Evolutionary conservation across 2,329 filamentous ascomycete species (phyloP).

Genomic region (Pezicula carpinea): DNA sequence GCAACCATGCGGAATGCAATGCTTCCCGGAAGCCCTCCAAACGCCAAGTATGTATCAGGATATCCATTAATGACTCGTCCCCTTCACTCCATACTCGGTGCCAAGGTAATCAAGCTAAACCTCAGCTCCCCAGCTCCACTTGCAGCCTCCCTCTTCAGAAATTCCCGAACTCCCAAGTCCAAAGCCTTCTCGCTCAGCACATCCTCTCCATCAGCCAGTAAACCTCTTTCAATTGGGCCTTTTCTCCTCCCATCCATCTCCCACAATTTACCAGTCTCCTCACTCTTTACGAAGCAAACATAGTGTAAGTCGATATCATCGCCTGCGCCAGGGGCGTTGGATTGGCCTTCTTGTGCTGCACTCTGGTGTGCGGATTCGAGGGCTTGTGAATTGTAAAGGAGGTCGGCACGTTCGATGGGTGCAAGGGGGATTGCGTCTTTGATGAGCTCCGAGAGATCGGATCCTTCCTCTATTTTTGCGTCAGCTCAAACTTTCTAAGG

Average conservation of each 20-base stretch:
- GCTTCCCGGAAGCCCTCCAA: no score
- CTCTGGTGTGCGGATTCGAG: constrained; percentile 76
- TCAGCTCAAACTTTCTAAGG: constrained; percentile 62
- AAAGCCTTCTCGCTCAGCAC: constrained; percentile 73
- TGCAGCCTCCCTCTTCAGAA: constrained; percentile 23
- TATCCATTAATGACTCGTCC: no score
- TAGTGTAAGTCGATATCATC: constrained; percentile 89
- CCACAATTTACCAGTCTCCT: constrained; percentile 61
- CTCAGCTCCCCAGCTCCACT: constrained; percentile 22
- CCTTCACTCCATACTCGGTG: constrained; percentile 18
- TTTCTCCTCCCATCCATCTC: constrained; percentile 68
- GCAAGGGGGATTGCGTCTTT: constrained; percentile 64
- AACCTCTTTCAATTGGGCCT: constrained; percentile 43
- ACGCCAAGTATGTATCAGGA: no score
- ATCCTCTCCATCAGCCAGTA: constrained; percentile 57
- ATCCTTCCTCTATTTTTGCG: constrained; percentile 26
- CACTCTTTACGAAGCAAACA: constrained; percentile 84
- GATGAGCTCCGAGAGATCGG: constrained; percentile 57
- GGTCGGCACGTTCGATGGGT: constrained; percentile 61
- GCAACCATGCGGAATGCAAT: no score
- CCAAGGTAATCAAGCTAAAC: constrained; percentile 26
- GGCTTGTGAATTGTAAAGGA: constrained; percentile 73
- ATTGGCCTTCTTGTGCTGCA: constrained; percentile 76
- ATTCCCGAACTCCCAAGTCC: constrained; percentile 54
- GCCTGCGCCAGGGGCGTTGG: constrained; percentile 68